Evolutionary conservation across 2,329 filamentous ascomycete species (phyloP).

Genomic region (Alternaria sp.): DNA sequence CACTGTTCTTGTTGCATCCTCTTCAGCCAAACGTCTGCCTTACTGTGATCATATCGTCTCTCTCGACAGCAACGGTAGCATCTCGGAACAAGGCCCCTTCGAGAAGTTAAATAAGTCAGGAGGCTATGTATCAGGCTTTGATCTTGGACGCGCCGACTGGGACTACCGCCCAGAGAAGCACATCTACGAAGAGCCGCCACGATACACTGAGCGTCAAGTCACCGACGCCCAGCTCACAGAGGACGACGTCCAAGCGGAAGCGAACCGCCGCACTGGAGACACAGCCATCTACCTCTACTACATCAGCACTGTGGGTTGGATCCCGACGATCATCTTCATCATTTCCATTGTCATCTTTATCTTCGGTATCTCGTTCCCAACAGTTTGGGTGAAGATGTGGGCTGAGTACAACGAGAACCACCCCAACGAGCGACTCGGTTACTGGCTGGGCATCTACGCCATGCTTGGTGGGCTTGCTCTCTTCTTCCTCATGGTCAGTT

Average conservation of each 20-base stretch:
- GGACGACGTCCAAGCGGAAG: conserved; percentile 39
- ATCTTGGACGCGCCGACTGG: conserved; percentile 41
- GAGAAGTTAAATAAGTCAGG: conserved; percentile 41
- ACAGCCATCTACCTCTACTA: conserved; percentile 44
- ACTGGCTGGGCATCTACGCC: conserved; percentile 43
- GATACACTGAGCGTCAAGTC: conserved; percentile 32
- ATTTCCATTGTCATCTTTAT: conserved; percentile 43
- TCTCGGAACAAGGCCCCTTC: conserved; percentile 52
- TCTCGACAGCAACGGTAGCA: conserved; percentile 42
- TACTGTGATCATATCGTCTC: conserved; percentile 53
- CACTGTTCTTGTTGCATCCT: conserved; percentile 44
- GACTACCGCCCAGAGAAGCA: conserved; percentile 38
- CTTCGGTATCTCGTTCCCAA: conserved; percentile 43
- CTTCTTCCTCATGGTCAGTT: conserved; percentile 37
- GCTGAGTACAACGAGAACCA: conserved; percentile 50
- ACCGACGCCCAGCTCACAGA: conserved; percentile 30
- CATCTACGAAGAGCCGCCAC: conserved; percentile 38
- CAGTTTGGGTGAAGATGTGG: conserved; percentile 59
- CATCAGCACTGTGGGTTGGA: conserved; percentile 38
- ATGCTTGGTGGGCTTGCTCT: conserved; percentile 36
- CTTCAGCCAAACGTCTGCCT: conserved; percentile 44
- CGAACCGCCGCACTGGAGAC: conserved; percentile 42
- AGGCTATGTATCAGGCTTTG: conserved; percentile 45
- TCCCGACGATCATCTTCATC: conserved; percentile 38
- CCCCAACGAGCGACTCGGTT: conserved; percentile 47